Evolutionary conservation across 1,284 basidiomycete species (phyloP), one percentile per base, ranked within the genome.

Genomic region (Sanguinoderma infundibulare): DNA sequence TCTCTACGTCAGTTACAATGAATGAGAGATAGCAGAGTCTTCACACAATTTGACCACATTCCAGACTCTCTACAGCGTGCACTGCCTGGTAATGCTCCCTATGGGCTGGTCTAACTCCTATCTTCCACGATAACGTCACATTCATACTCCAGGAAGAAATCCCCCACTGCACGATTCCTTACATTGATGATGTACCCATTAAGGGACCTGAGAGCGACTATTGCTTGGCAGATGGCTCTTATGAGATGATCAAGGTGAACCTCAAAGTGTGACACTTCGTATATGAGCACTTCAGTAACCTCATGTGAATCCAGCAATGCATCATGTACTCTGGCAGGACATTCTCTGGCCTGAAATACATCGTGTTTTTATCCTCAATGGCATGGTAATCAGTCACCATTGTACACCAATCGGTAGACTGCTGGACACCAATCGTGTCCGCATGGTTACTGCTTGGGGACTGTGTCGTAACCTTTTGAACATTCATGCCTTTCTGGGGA

Each of bases 51-150:
- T 69, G n/a, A 74, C 69, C 0, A 67, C 69, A 0, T 69, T 60
- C 51, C 53, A 63, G 65, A 69, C 60, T 52, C 61, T 36, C 3
- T 56, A 60, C 47, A 69, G 73, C 15, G 66, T 67, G 4, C 55
- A 67, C 17, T 65, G 67, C 17, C 68, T 78, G 0, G 64, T 60
- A 0, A 70, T 64, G 0, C 58, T 80, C 0, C 78, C 77, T 0
- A 78, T 77, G 76, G 79, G 79, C 0, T 81, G 72, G 72, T 78
- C 77, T 0, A 79, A 80, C 53, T 79, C 74, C 73, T 0, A 75
- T 78, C 14, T 75, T 77, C 46, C 75, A 79, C 57, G 72, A 73
- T 32, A 68, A 76, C 57, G 67, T 79, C 1, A 73, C 70, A 0
- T 73, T 71, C 51, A 78, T 78, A 34, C 65, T 81, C 0, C 69